Conservation (phyloP, 2,329 filamentous ascomycete species). For the Cadophora luteo-olivacea region DNA sequence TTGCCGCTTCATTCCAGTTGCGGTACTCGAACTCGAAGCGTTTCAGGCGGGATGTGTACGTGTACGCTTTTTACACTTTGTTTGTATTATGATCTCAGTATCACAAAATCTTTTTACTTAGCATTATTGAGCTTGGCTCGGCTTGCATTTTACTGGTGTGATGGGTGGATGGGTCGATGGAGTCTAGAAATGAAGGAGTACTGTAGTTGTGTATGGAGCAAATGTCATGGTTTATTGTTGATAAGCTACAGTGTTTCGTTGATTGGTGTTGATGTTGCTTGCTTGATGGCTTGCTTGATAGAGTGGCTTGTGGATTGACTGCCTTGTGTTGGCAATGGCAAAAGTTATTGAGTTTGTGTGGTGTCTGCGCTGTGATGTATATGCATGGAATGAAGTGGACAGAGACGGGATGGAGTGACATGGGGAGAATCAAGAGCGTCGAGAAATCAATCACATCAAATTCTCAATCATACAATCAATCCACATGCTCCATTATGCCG, state of each 20-base stretch:
- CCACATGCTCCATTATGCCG: too few species aligned
- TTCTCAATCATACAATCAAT: neutral
- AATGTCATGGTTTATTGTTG: neutral
- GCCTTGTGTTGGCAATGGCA: neutral
- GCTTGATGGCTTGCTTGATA: neutral
- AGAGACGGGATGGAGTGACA: too few species aligned
- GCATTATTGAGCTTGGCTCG: neutral
- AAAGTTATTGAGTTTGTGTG: neutral
- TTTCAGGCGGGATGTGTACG: neutral
- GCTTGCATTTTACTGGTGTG: neutral
- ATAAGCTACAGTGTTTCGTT: neutral
- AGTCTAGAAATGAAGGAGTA: neutral
- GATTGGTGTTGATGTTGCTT: neutral
- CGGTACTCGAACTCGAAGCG: neutral
- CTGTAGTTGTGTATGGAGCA: neutral
- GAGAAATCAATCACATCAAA: neutral
- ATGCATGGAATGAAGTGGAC: neutral
- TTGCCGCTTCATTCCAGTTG: too few species aligned
- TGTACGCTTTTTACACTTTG: slow-evolving; percentile 12
- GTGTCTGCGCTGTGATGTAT: neutral
- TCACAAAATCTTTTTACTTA: neutral
- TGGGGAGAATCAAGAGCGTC: neutral
- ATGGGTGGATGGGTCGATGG: neutral
- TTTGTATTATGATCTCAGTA: slow-evolving; percentile 8
- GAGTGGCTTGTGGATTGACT: too few species aligned